These are phyloP conservation scores for Cladorrhinum sp. DNA, from an alignment of 2,329 filamentous ascomycete species.

Conservation along the genomic window DNA sequence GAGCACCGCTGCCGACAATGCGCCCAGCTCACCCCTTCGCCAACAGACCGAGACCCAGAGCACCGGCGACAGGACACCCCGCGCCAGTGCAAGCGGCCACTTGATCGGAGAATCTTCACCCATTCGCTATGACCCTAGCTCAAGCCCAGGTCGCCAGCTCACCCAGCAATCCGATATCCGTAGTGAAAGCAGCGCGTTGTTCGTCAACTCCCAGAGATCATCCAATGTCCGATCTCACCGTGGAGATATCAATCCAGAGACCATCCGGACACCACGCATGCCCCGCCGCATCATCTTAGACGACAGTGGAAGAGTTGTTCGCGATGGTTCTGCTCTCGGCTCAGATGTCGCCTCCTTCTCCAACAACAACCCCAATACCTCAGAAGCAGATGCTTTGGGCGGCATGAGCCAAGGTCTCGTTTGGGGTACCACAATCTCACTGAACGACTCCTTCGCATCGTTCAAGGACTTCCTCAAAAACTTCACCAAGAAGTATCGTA, in stretches of 20 bases:
- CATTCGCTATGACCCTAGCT: slow-evolving; percentile 86
- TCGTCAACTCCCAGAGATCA: slow-evolving; percentile 64
- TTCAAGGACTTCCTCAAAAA: slow-evolving; percentile 93
- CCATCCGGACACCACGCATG: slow-evolving; percentile 52
- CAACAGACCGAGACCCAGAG: slow-evolving; percentile 59
- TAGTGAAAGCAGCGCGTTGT: slow-evolving; percentile 83
- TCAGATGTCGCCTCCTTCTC: slow-evolving; percentile 61
- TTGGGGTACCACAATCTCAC: slow-evolving; percentile 96
- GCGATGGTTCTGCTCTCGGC: slow-evolving; percentile 48
- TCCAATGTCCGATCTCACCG: slow-evolving; percentile 61
- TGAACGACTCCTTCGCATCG: slow-evolving; percentile 79
- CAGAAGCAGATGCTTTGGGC: slow-evolving; percentile 84
- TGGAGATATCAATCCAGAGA: slow-evolving; percentile 83
- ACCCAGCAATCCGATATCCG: slow-evolving; percentile 66
- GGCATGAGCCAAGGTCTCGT: slow-evolving; percentile 80
- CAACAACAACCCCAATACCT: slow-evolving; percentile 75
- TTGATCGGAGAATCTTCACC: slow-evolving; percentile 80
- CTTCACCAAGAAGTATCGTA: slow-evolving; percentile 88
- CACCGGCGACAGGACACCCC: slow-evolving; percentile 66
- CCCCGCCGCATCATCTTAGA: slow-evolving; percentile 58
- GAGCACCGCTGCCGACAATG: slow-evolving; percentile 42
- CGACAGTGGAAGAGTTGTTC: slow-evolving; percentile 55
- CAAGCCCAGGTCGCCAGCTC: slow-evolving; percentile 68
- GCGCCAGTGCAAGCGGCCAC: slow-evolving; percentile 52
- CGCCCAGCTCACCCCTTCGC: slow-evolving; percentile 58